Conservation (phyloP, 225 moss, liverwort and hornwort genomes). For the Lunularia cruciata region DNA sequence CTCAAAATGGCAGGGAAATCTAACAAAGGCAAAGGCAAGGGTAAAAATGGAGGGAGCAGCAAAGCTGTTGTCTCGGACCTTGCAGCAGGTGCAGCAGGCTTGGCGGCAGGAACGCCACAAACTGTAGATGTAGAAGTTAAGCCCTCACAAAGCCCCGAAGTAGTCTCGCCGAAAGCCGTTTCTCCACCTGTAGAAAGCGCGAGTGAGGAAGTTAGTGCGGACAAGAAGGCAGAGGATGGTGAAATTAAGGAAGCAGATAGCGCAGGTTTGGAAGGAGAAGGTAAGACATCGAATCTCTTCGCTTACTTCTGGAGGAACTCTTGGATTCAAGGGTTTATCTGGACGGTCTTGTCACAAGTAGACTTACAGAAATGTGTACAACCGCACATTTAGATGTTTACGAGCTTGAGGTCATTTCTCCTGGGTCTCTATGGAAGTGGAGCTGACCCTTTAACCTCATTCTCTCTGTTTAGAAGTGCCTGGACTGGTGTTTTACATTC, state of each 20-base stretch:
- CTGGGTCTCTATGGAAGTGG: too few relatives aligned
- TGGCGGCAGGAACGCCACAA: slow-evolving; percentile 46
- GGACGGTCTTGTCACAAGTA: too few relatives aligned
- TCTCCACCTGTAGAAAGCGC: neutral
- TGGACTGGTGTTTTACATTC: too few relatives aligned
- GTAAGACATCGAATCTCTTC: too few relatives aligned
- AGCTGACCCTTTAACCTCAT: too few relatives aligned
- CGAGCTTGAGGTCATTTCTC: too few relatives aligned
- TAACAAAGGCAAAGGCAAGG: slow-evolving; percentile 74
- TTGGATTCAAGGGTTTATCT: too few relatives aligned
- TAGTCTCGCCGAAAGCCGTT: neutral
- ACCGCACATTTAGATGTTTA: too few relatives aligned
- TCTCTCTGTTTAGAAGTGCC: too few relatives aligned
- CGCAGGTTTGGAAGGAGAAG: slow-evolving; percentile 37
- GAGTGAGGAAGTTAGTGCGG: slow-evolving; percentile 4
- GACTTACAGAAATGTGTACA: too few relatives aligned
- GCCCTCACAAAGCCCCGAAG: slow-evolving; percentile 35
- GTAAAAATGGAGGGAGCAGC: slow-evolving; percentile 34
- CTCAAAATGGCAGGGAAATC: slow-evolving; percentile 79
- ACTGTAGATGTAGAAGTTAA: slow-evolving; percentile 32
- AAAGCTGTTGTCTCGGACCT: slow-evolving; percentile 52
- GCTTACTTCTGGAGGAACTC: too few relatives aligned
- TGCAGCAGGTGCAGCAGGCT: slow-evolving; percentile 56
- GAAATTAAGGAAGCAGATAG: slow-evolving; percentile 36
- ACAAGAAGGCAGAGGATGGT: slow-evolving; percentile 24